Evolutionary conservation across 2,329 filamentous ascomycete species (phyloP).

Genomic region (Metarhizium guizhouense): DNA sequence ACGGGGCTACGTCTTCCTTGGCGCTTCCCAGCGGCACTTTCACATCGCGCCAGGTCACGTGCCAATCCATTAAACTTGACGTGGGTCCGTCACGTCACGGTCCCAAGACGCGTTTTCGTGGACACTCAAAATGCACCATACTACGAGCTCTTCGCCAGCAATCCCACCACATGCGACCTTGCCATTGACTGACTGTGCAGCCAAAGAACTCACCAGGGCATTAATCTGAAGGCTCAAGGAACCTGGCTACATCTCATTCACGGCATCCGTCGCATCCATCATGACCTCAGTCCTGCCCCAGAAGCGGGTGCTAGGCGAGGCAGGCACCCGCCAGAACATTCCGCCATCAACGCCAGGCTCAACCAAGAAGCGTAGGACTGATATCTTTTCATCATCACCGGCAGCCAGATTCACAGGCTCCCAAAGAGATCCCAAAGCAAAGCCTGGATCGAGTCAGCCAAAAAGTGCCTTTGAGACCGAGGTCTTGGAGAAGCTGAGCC

Average conservation of each 20-base stretch:
- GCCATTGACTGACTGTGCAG: background rate
- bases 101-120: slow-evolving; percentile 22
- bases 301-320: slow-evolving; percentile 65
- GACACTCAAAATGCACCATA: background rate
- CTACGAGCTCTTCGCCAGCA: background rate
- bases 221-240: background rate
- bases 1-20: too few relatives aligned
- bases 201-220: background rate
- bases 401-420: slow-evolving; percentile 52
- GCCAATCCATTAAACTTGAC: slow-evolving; percentile 12
- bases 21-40: background rate
- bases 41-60: slow-evolving; percentile 21
- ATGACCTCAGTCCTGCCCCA: slow-evolving; percentile 52
- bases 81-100: slow-evolving; percentile 30
- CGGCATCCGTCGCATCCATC: background rate
- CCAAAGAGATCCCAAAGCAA: slow-evolving; percentile 52
- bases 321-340: slow-evolving; percentile 55
- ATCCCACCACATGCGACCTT: background rate
- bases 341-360: slow-evolving; percentile 44
- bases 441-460: slow-evolving; percentile 61
- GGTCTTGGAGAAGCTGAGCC: slow-evolving; percentile 89
- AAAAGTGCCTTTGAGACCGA: slow-evolving; percentile 93
- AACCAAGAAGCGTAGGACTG: slow-evolving; percentile 70
- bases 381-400: slow-evolving; percentile 48
- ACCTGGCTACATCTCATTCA: slow-evolving; percentile 1